Conservation (phyloP, 257 asterid species). For the Solanum clarkiae region DNA sequence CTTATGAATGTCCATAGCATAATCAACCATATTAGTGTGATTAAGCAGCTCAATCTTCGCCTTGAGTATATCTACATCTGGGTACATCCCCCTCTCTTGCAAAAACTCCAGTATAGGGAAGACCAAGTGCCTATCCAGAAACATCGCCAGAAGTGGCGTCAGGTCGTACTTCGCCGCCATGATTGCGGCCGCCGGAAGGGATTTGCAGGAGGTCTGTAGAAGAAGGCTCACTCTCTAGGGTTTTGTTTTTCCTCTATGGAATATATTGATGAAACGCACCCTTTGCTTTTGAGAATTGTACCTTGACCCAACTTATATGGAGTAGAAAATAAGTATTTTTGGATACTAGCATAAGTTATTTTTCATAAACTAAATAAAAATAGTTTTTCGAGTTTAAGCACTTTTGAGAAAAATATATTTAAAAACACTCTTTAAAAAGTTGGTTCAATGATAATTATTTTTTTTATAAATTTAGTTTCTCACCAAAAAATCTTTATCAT, state of each 20-base stretch:
- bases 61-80: constrained; percentile 64
- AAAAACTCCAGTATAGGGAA: constrained; percentile 83
- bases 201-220: not conserved
- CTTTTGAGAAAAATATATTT: too few species aligned
- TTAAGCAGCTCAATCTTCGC: constrained; percentile 81
- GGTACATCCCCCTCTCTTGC: constrained; percentile 63
- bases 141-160: constrained; percentile 75
- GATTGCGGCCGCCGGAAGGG: not conserved
- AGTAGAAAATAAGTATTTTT: too few species aligned
- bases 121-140: constrained; percentile 77
- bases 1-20: constrained; percentile 93
- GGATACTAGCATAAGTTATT: too few species aligned
- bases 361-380: too few species aligned
- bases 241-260: not conserved
- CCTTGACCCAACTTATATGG: not conserved
- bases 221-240: not conserved
- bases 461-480: too few species aligned
- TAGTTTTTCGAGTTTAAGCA: too few species aligned
- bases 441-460: too few species aligned
- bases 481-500: too few species aligned
- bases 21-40: constrained; percentile 93
- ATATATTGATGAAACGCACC: not conserved
- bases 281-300: not conserved
- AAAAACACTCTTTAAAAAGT: too few species aligned
- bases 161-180: constrained; percentile 78